Evolutionary conservation across 768 basidiomycete species (phyloP), one percentile per base, ranked within the genome.

Genomic region (Psilocybe tampanensis): DNA sequence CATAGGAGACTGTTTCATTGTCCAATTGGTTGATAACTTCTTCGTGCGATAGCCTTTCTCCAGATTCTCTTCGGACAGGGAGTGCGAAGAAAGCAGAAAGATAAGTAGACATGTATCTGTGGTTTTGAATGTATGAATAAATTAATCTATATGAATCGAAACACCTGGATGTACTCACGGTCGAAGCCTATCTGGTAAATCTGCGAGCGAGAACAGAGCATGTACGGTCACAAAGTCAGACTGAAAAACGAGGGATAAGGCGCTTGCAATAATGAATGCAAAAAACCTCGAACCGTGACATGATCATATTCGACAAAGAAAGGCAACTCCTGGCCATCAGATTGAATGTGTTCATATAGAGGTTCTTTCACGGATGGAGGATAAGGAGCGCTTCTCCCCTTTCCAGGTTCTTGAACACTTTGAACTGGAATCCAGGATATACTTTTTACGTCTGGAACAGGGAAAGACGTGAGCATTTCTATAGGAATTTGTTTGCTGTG

Each of bases 271-370:
- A 48, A 44, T 47, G 33, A 51, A 54, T 23, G 54, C 33, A 19
- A 22, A 3, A 19, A 73, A 41, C n/a, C 47, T 15, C n/a, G 3
- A 6, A 91, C 95, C 77, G 94, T 84, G 47, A 96, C 94, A 70
- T 95, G 92, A 64, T 97, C 91, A 66, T 93, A 99, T 66, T 97
- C 89, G 9, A 96, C 85, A 68, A 95, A 95, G 75, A 94, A 95
- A 6, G 96, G 86, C 32, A 95, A 68, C 2, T 81, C 68, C 2
- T 78, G 68, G 2, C 88, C 89, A 62, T 97, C 94, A 2, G 74
- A 68, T 51, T 83, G 77, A 22, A 99, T 76, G 65, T 90, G 83
- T 56, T 77, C 76, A 54, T 80, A 76, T 19, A 97, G 76, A 7
- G 77, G 75, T 7, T 74, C 71, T 43, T 74, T 72, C 3, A 68